Evolutionary conservation across 2,329 filamentous ascomycete genomes (phyloP), one percentile per base, ranked within the genome.

Genomic region (Arachnomyces sp.): DNA sequence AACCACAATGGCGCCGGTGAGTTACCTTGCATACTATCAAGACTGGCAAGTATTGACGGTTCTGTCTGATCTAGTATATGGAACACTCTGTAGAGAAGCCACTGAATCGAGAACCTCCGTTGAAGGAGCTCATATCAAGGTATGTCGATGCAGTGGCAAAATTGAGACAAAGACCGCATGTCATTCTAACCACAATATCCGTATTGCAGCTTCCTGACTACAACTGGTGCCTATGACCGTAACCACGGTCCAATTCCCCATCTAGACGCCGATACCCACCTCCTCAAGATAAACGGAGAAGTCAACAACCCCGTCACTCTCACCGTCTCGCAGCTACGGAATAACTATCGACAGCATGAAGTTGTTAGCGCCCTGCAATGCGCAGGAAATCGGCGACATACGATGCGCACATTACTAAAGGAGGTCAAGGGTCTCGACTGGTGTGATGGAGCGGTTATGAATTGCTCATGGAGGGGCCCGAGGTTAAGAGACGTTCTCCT

Each of bases 341-440:
- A 62, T 3, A 54, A 67, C 4, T 72, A 76, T 36, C 59, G 65
- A 1, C 76, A 79, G 47, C 68, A 77, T 50, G 66, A 62, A 42
- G 70, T 80, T 9, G 62, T 71, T n/a, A 75, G 73, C 45, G 72
- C 73, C 1, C 60, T 80, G 1, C 74, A 78, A 60, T 80, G 77
- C 47, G 75, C 76, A 3, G 76, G 76, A 14, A 80, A 79, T 48
- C 62, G 77, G 6, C 68, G 76, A 8, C 75, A 79, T 51, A 75
- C 73, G 2, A 79, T 79, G 75, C 71, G 75, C 17, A 78, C 73
- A 1, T 62, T 69, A 46, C 57, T 78, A 17, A 76, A 75, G 50
- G 75, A 79, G 54, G 75, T 79, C 4, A 60, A 67, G 28, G 77
- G 76, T 1, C 70, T 80, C 31, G 74, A 80, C 50, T 80, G 77